Conservation (phyloP, 2,329 filamentous ascomycete species). For the Lachnellula cervina region DNA sequence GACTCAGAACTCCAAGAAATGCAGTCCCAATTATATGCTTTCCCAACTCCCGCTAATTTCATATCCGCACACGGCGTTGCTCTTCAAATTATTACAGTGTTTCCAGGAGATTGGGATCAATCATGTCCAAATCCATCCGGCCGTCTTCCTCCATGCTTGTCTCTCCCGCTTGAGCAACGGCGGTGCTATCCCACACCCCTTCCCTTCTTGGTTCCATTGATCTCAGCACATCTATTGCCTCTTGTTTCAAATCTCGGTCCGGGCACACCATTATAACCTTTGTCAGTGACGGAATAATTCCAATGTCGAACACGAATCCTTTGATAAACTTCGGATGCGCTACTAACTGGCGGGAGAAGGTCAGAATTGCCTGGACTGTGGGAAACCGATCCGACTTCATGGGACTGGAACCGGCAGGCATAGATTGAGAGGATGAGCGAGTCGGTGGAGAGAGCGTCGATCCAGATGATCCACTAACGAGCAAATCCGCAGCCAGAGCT, state of each 20-base stretch:
- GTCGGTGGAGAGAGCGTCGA: neutral
- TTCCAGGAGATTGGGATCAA: neutral
- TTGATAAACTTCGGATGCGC: conserved; percentile 4
- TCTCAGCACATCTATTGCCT: conserved; percentile 19
- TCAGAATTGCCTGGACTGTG: conserved; percentile 4
- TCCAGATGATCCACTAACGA: neutral
- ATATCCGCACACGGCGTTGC: neutral
- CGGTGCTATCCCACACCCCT: conserved; percentile 20
- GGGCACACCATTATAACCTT: conserved; percentile 16
- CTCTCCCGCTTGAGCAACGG: conserved; percentile 4
- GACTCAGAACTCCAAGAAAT: neutral
- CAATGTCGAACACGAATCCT: conserved; percentile 22
- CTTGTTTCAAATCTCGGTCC: conserved; percentile 9
- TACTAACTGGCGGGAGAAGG: conserved; percentile 3
- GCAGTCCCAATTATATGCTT: neutral
- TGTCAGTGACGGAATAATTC: conserved; percentile 17
- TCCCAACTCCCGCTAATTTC: neutral
- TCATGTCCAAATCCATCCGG: neutral
- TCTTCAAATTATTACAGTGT: neutral
- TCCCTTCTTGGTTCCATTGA: conserved; percentile 18
- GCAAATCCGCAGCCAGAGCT: conserved; percentile 9
- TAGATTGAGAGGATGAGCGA: conserved; percentile 2
- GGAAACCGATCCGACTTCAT: neutral
- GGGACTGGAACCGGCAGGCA: neutral
- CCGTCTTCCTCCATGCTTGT: conserved; percentile 5